Evolutionary conservation across 2,329 filamentous ascomycete genomes (phyloP), one percentile per base, ranked within the genome.

Genomic region (Aschersonia sp.): DNA sequence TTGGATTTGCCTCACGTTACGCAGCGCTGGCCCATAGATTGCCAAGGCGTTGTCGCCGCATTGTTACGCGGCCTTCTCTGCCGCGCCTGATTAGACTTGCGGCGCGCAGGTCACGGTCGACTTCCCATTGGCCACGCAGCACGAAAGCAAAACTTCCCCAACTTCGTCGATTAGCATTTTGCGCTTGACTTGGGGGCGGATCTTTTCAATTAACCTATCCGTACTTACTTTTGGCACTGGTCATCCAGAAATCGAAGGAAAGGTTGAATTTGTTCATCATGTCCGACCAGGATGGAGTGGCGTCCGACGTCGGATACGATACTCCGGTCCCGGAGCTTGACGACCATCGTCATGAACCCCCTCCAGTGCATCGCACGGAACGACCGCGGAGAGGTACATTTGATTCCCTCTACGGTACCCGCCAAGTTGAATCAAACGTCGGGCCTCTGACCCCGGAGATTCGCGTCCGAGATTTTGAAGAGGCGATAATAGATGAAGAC

Each of bases 241-340:
- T 20, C 28, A 6, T 9, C 9, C 40, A 9, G 6, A 6, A 31
- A 44, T 28, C 40, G 7, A 5, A 30, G 35, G 29, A 31, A 31
- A 30, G 10, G n/a, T 30, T 30, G 9, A n/a, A 3, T 30, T 29
- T 38, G 10, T 40, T 30, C 47, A 69, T 69, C 61, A 78, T 94
- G 89, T 75, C 78, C 51, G 77, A 82, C 61, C 74, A 76, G 60
- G 78, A 81, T 51, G 82, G 82, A 58, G 69, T 63, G 53, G 70
- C 61, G 45, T 65, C 76, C 48, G 74, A 79, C 58, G 75, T 77
- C 57, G 77, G 81, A 57, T 88, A 83, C 65, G 78, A 79, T 64
- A 82, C 83, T 49, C 84, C 85, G 10, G 78, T 89, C 51, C 82
- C 83, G 52, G 83, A 89, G 61, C 75, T 96, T 45, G 88, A 96